Evolutionary conservation across 208 protist species (phyloP).

Genomic region (Borovskyia barvae): DNA sequence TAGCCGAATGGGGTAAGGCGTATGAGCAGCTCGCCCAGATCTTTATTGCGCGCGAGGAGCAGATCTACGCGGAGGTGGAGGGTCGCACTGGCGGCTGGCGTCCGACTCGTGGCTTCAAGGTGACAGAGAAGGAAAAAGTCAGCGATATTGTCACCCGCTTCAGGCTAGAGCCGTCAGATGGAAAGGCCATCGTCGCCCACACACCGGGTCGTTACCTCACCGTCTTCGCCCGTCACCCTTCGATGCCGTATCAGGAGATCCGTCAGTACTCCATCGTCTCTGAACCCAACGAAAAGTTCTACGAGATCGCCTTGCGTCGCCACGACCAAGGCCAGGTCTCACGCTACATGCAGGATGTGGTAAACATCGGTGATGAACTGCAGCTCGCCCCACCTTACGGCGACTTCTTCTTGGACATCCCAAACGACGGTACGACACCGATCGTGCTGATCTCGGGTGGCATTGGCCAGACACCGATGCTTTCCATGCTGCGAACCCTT

Average conservation of each 20-base stretch:
- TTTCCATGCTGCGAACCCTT: constrained; percentile 36
- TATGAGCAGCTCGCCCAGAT: constrained; percentile 44
- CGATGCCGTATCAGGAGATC: constrained; percentile 39
- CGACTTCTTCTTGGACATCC: constrained; percentile 32
- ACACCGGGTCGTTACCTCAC: constrained; percentile 32
- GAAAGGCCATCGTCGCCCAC: constrained; percentile 23
- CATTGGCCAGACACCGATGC: constrained; percentile 32
- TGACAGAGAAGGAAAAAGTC: constrained; percentile 34
- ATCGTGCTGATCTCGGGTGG: constrained; percentile 34
- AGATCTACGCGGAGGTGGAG: constrained; percentile 35
- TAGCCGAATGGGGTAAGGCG: constrained; percentile 44
- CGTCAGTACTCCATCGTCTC: constrained; percentile 42
- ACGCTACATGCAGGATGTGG: constrained; percentile 32
- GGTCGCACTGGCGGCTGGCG: constrained; percentile 24
- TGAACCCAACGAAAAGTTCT: constrained; percentile 27
- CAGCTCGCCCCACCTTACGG: constrained; percentile 37
- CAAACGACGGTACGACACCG: constrained; percentile 9
- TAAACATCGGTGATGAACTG: constrained; percentile 34
- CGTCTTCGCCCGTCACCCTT: constrained; percentile 35
- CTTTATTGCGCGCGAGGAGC: constrained; percentile 35
- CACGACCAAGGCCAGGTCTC: constrained; percentile 41
- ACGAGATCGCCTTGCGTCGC: constrained; percentile 35
- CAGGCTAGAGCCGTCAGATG: constrained; percentile 29
- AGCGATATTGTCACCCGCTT: constrained; percentile 38
- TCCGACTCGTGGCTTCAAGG: constrained; percentile 26